Conservation (phyloP, 2,329 filamentous ascomycete genomes). For the Diaporthe destruens region DNA sequence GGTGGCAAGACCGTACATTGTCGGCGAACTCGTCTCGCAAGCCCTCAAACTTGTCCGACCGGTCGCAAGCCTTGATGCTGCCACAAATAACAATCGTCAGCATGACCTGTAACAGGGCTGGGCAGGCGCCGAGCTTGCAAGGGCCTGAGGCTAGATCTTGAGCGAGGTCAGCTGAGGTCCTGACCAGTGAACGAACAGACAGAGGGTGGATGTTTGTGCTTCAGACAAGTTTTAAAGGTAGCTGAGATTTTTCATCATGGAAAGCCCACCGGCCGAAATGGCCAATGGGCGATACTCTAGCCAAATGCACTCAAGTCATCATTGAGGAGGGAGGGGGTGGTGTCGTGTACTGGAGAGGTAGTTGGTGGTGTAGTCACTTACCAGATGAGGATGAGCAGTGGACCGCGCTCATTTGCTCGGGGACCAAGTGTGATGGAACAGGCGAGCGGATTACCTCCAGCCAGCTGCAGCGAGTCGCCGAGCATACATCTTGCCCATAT, state of each 20-base stretch:
- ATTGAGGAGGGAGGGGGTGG: conserved; percentile 62
- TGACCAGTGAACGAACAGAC: conserved; percentile 41
- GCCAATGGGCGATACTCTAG: conserved; percentile 88
- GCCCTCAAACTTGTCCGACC: conserved; percentile 86
- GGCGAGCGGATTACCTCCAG: conserved; percentile 83
- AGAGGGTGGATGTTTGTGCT: conserved; percentile 48
- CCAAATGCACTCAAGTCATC: conserved; percentile 99
- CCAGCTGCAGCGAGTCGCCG: conserved; percentile 88
- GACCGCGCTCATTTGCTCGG: conserved; percentile 30
- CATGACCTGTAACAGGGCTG: conserved; percentile 10
- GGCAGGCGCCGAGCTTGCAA: conserved; percentile 23
- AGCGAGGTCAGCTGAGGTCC: conserved; percentile 41
- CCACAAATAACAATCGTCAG: conserved; percentile 44
- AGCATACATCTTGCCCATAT: conserved; percentile 99
- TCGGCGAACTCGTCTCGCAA: conserved; percentile 85
- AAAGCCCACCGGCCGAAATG: conserved; percentile 71
- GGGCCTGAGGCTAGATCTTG: conserved; percentile 41
- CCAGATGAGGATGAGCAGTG: conserved; percentile 46
- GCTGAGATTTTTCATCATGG: conserved; percentile 99
- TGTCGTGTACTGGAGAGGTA: conserved; percentile 27
- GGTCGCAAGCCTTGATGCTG: conserved; percentile 96
- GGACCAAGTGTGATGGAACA: conserved; percentile 38
- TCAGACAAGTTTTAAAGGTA: conserved; percentile 96
- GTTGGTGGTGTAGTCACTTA: conserved; percentile 50
- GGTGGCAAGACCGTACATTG: conserved; percentile 74